phyloP scores from a whole-genome alignment of 106 monocot genomes.

The Phalaenopsis equestris region DNA sequence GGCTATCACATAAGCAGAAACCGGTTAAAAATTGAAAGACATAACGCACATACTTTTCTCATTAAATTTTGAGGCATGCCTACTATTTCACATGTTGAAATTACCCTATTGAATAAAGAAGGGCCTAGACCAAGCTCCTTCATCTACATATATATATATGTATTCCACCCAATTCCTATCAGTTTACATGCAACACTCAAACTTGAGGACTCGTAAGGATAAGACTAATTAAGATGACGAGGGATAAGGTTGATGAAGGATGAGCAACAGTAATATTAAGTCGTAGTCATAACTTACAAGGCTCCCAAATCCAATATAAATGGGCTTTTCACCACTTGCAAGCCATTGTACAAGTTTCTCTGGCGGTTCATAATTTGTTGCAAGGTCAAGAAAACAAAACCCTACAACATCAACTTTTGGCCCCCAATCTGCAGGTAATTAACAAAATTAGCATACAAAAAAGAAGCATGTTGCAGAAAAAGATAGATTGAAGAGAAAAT shows the following conservation, averaged over 20 bases:
- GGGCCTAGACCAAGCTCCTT: too few species aligned
- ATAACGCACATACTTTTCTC: neutral
- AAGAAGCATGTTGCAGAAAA: neutral
- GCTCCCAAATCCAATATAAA: conserved; percentile 87
- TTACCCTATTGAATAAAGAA: too few species aligned
- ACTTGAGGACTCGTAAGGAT: neutral
- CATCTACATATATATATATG: too few species aligned
- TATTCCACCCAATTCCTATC: too few species aligned
- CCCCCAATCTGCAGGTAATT: conserved; percentile 58
- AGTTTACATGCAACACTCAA: neutral
- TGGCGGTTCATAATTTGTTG: conserved; percentile 73
- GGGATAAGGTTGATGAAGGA: neutral
- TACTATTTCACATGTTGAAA: too few species aligned
- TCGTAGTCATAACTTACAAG: conserved; percentile 50
- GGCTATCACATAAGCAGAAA: conserved; percentile 26
- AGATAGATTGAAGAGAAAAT: neutral
- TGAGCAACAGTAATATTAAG: neutral
- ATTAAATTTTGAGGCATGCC: neutral
- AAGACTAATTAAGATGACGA: neutral
- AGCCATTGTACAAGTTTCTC: conserved; percentile 68
- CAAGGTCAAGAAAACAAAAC: conserved; percentile 87
- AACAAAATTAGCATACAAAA: neutral
- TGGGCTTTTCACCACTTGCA: conserved; percentile 60
- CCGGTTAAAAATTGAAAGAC: neutral
- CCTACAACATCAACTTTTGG: conserved; percentile 81